Evolutionary conservation across 306 rosid species (phyloP), one percentile per base, ranked within the genome.

Genomic region (Cercis canadensis): DNA sequence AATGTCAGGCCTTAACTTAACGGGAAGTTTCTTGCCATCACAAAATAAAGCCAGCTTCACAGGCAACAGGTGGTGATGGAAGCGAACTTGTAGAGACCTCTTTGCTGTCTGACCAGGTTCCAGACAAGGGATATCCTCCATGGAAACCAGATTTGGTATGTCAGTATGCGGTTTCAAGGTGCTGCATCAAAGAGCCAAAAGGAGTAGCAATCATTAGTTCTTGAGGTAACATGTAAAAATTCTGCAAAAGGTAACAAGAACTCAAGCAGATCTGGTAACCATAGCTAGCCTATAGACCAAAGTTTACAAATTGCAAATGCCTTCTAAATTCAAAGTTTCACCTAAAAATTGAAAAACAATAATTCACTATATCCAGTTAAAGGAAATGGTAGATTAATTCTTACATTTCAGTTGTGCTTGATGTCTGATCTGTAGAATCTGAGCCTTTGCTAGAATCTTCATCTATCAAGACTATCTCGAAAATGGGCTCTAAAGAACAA

Each of bases 41-140:
- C 92, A 87, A 84, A 73, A 80, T 62, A 95, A 82, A 81, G 86
- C 81, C 80, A 95, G 74, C 81, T 91, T 91, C 62, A 89, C 81
- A 73, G 99, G 96, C 85, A 95, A 78, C 53, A 95, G 96, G 67
- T 95, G 99, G 84, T 95, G 99, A 82, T 85, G 88, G 83, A 95
- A 95, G 63, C 82, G 89, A 78, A 82, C 97, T 53, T 89, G 92
- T 54, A 91, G 72, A 65, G 69, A 77, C 80, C 86, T 83, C 16
- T 84, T 82, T 57, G 62, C 67, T 16, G 76, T 80, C 77, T 89
- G 92, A 77, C 90, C 87, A 61, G 99, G 95, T 40, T 87, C 96
- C 80, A 95, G 80, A 80, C 85, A 86, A 68, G 83, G 41, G 76
- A 95, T 83, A 44, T 79, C 92, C 73, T 91, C 97, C 90, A 80